These are phyloP conservation scores for Parietichytrium sp. DNA, from an alignment of 108 stramenopile species.

Conservation along the genomic window DNA sequence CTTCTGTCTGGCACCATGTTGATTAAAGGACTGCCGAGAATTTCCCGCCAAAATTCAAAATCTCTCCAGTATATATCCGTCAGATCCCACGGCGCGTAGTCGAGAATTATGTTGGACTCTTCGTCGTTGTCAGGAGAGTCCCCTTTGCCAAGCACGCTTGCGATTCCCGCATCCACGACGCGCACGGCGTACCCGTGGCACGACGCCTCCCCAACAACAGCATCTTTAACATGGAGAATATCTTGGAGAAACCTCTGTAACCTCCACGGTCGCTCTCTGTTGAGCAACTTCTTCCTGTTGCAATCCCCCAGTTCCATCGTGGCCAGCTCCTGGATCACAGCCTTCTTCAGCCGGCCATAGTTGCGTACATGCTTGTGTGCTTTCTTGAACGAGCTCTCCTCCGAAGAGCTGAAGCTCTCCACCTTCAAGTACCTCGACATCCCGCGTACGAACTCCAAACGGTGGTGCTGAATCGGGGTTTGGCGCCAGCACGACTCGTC, in stretches of 20 bases:
- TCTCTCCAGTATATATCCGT: background rate
- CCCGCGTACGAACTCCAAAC: too few relatives aligned
- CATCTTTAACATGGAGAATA: background rate
- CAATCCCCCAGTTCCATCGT: background rate
- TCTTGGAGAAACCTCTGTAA: background rate
- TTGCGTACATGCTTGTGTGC: slow-evolving; percentile 30
- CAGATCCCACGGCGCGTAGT: background rate
- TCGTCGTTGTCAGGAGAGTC: background rate
- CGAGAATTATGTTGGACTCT: too few relatives aligned
- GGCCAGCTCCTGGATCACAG: background rate
- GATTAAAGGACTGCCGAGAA: slow-evolving; percentile 6
- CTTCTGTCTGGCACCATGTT: slow-evolving; percentile 1
- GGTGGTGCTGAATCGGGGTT: too few relatives aligned
- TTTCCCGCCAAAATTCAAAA: background rate
- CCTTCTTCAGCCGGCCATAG: background rate
- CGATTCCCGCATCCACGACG: background rate
- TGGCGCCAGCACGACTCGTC: too few relatives aligned
- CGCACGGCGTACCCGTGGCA: background rate
- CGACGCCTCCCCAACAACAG: background rate
- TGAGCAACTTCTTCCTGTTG: background rate
- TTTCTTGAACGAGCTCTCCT: background rate
- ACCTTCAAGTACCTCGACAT: slow-evolving; percentile 36
- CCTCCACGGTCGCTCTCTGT: background rate
- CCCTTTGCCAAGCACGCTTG: background rate
- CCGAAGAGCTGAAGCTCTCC: background rate